Conservation (phyloP, 495 filamentous ascomycete species). For the Penicillium nucicola region DNA sequence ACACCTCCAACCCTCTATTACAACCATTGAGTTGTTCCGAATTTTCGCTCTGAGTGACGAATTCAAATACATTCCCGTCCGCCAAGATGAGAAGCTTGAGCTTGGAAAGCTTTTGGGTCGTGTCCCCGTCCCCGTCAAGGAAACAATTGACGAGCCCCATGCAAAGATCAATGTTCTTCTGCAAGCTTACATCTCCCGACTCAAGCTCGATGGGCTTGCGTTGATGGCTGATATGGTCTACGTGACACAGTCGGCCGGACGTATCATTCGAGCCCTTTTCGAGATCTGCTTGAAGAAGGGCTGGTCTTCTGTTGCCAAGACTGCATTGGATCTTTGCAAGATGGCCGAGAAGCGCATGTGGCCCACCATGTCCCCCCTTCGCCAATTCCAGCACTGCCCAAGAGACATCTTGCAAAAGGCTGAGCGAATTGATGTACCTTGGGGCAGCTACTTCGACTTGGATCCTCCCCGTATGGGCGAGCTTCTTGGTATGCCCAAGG, state of each 20-base stretch:
- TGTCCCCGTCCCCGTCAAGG: constrained; percentile 95
- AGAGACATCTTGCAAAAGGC: constrained; percentile 86
- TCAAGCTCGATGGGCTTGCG: constrained; percentile 90
- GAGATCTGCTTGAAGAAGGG: constrained; percentile 96
- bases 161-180: constrained; percentile 99
- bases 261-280: constrained; percentile 93
- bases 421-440: constrained; percentile 92
- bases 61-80: constrained; percentile 98
- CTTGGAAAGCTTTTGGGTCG: constrained; percentile 84
- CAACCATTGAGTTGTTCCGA: constrained; percentile 90
- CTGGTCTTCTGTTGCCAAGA: constrained; percentile 91
- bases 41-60: constrained; percentile 97
- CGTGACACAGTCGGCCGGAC: constrained; percentile 94
- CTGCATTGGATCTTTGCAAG: constrained; percentile 92
- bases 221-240: constrained; percentile 99
- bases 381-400: constrained; percentile 82
- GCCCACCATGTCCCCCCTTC: constrained; percentile 94
- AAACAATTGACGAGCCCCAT: constrained; percentile 93
- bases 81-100: constrained; percentile 96
- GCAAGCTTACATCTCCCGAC: constrained; percentile 92
- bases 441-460: constrained; percentile 89
- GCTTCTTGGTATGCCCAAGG: constrained; percentile 86
- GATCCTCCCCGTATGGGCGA: constrained; percentile 98
- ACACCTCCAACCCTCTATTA: constrained; percentile 89
- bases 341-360: constrained; percentile 99